Conservation (phyloP, 108 stramenopile species). For the Cyclotella sp. region DNA sequence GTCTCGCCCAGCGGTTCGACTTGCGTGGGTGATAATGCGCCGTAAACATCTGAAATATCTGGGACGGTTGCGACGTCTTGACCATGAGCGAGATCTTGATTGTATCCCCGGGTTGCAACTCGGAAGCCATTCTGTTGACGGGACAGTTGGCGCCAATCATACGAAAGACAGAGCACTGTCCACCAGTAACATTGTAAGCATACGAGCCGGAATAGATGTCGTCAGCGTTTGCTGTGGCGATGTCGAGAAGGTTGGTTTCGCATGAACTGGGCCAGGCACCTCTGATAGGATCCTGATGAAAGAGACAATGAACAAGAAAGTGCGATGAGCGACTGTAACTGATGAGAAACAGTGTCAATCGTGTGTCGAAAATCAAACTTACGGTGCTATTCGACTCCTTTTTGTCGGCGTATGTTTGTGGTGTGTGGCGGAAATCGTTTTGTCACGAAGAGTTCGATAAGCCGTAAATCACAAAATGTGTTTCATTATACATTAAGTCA, state of each 20-base stretch:
- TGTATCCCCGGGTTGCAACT: constrained; percentile 24
- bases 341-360: too few relatives aligned
- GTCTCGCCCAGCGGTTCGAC: constrained; percentile 21
- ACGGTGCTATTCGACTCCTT: too few relatives aligned
- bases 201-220: constrained; percentile 24
- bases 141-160: constrained; percentile 26
- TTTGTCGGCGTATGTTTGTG: neutral
- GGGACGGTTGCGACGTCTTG: constrained; percentile 7
- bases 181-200: constrained; percentile 13
- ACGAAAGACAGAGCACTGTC: constrained; percentile 34
- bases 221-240: neutral
- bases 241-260: neutral
- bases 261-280: constrained; percentile 8
- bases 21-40: constrained; percentile 36
- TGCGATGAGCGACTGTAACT: too few relatives aligned
- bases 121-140: neutral
- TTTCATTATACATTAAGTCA: neutral
- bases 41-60: constrained; percentile 40
- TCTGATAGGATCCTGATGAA: neutral
- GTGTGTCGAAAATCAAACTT: too few relatives aligned
- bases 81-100: constrained; percentile 30
- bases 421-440: neutral
- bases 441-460: neutral
- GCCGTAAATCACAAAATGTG: neutral
- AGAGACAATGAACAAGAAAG: neutral